Evolutionary conservation across 2,329 filamentous ascomycete genomes (phyloP), one percentile per base, ranked within the genome.

Genomic region (Nothopassalora personata): DNA sequence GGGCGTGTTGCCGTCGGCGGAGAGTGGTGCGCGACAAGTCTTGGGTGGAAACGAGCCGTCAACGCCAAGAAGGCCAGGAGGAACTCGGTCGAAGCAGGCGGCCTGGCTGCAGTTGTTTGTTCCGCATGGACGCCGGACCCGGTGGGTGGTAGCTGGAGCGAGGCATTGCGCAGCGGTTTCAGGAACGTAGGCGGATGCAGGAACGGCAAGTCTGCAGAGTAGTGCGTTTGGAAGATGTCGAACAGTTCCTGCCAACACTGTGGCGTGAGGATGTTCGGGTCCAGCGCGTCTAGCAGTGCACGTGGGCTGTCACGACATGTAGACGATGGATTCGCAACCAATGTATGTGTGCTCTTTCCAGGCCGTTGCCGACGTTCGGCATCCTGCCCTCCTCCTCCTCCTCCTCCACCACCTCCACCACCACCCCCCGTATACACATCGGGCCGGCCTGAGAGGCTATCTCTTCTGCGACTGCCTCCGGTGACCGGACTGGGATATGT

Each of bases 151-250:
- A 60, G 59, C 23, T 68, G 67, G 55, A 67, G 60, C 6, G 56
- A 66, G 9, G 68, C 63, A 56, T 73, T 69, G 3, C 71, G 68
- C 8, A 81, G 74, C 59, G 80, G 79, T 51, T 77, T 75, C 56
- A 82, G 73, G 64, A 90, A 83, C 0, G 83, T 87, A 1, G 84
- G 81, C 5, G 86, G 76, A 68, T 90, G 87, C 7, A 91, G 71
- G 67, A 91, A 91, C 0, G 87, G 84, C 43, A 91, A 79, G 68
- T 90, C 87, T 1, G 87, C 85, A 0, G 85, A 85, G 70, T 87
- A 90, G 69, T 91, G 86, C 46, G 86, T 77, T 66, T 86, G 84
- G 71, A 87, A 90, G 30, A 89, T 83, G 65, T 84, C 83, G 66
- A 88, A 87, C 39, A 90, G 74, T 67, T 89, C 83, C 45, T 81